Percentiles rank a stretch among this genome's conserved stretches.
These are phyloP conservation scores for Aspergillus bertholletiae DNA, from an alignment of 495 filamentous ascomycete species.

Conservation along the genomic window DNA sequence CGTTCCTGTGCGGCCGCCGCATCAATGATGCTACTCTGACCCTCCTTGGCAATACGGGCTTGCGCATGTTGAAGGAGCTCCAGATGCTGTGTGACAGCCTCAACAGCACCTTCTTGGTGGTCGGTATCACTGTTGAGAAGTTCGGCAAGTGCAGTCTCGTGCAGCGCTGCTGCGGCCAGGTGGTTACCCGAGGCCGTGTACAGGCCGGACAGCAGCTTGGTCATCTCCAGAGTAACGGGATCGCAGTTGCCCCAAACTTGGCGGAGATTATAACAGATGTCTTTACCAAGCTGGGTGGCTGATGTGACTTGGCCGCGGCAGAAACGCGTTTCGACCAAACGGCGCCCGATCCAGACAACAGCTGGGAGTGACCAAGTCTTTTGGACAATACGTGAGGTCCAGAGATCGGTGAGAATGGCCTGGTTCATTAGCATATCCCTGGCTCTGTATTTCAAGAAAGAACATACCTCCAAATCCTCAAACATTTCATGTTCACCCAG, in stretches of 20 bases:
- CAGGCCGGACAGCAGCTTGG: constrained; percentile 51
- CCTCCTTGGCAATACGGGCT: constrained; percentile 23
- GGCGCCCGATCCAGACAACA: constrained; percentile 54
- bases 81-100: constrained; percentile 44
- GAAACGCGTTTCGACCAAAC: constrained; percentile 55
- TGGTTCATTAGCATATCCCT: constrained; percentile 10
- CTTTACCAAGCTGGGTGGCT: constrained; percentile 54
- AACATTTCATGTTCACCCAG: constrained; percentile 59
- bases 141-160: constrained; percentile 52
- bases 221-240: constrained; percentile 51
- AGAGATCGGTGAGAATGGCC: constrained; percentile 54
- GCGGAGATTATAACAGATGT: constrained; percentile 62
- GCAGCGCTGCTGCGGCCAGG: constrained; percentile 49
- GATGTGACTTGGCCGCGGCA: constrained; percentile 37
- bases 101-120: constrained; percentile 24
- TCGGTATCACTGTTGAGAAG: constrained; percentile 43
- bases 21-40: constrained; percentile 15
- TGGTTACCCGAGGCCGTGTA: constrained; percentile 48
- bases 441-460: not conserved
- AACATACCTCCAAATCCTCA: constrained; percentile 53
- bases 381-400: constrained; percentile 58
- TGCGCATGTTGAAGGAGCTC: constrained; percentile 48
- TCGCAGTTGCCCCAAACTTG: constrained; percentile 55
- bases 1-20: constrained; percentile 25
- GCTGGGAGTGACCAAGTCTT: constrained; percentile 51